A percentile compares a stretch with the other conserved stretches of the same genome.
Evolutionary conservation across 495 filamentous ascomycete genomes (phyloP).

Genomic region (Hapsidospora chrysogenum): DNA sequence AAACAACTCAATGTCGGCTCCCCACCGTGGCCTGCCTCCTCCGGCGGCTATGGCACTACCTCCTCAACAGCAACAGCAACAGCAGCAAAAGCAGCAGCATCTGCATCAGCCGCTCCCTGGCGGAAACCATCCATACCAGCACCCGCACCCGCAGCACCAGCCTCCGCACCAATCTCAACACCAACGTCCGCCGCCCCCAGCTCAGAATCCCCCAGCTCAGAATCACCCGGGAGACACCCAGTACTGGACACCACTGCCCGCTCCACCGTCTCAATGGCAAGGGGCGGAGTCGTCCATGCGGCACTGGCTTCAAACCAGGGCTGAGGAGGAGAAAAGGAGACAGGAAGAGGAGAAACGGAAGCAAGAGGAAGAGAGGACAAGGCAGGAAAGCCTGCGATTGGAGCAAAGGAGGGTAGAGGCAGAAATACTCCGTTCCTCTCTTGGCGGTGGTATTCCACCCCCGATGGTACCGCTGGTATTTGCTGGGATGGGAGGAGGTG

Average conservation of each 20-base stretch:
- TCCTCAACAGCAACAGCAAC: constrained; percentile 15
- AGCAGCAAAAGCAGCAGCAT: no score
- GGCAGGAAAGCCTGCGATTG: constrained; percentile 57
- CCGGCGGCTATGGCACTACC: constrained; percentile 55
- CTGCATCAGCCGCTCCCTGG: no score
- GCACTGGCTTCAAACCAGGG: constrained; percentile 65
- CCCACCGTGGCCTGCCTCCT: constrained; percentile 60
- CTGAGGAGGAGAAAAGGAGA: constrained; percentile 66
- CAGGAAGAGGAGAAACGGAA: constrained; percentile 73
- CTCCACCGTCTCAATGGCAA: constrained; percentile 56
- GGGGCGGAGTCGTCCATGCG: constrained; percentile 66
- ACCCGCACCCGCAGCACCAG: constrained; percentile 8
- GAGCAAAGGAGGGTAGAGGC: constrained; percentile 58
- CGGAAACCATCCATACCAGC: constrained; percentile 15
- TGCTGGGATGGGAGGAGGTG: constrained; percentile 58
- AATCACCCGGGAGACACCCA: no score
- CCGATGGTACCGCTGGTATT: constrained; percentile 82
- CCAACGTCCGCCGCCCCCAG: constrained; percentile 18
- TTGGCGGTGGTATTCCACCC: constrained; percentile 68
- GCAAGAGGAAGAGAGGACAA: constrained; percentile 79
- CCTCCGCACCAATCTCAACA: constrained; percentile 5
- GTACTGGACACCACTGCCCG: constrained; percentile 29
- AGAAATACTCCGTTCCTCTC: constrained; percentile 65
- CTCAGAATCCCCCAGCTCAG: no score
- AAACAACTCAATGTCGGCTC: constrained; percentile 45